Conservation (phyloP, 2,329 filamentous ascomycete genomes). For the Colletotrichum sidae region DNA sequence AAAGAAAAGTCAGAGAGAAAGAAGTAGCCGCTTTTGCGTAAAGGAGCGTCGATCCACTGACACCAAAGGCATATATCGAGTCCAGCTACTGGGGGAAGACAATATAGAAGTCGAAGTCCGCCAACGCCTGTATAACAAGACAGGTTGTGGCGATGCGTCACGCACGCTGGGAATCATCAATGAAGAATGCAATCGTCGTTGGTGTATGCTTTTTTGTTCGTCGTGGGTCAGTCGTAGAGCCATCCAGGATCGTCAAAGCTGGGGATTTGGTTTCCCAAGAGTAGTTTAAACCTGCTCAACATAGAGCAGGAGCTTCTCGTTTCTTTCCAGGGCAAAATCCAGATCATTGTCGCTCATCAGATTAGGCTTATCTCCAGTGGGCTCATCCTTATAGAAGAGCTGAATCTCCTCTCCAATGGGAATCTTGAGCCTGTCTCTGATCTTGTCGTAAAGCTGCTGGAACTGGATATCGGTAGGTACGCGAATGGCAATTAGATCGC, state of each 20-base stretch:
- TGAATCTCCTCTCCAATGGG: constrained; percentile 75
- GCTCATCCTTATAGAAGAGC: constrained; percentile 89
- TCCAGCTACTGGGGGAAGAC: constrained; percentile 37
- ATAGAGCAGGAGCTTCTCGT: constrained; percentile 87
- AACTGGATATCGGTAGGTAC: constrained; percentile 85
- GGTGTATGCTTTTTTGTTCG: constrained; percentile 34
- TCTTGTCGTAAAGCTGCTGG: constrained; percentile 83
- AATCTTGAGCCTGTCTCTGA: constrained; percentile 85
- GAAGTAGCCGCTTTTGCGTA: constrained; percentile 25
- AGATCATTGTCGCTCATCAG: constrained; percentile 85
- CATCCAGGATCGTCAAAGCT: constrained; percentile 1
- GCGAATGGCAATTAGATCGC: constrained; percentile 91
- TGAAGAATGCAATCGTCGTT: constrained; percentile 33
- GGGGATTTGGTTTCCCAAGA: too few species aligned
- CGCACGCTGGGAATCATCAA: constrained; percentile 39
- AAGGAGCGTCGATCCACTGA: constrained; percentile 36
- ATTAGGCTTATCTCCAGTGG: constrained; percentile 77
- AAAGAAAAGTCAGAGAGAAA: constrained; percentile 20
- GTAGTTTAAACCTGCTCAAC: constrained; percentile 64
- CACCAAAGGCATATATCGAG: constrained; percentile 33
- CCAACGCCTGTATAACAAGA: constrained; percentile 26
- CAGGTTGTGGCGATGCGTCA: constrained; percentile 29
- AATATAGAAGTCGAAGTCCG: constrained; percentile 31
- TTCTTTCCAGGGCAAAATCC: constrained; percentile 81
- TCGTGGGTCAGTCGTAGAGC: constrained; percentile 4